A percentile compares a stretch with the other conserved stretches of the same genome.
These are phyloP conservation scores for Selenicereus undatus DNA, from an alignment of 148 eudicot genomes.

Conservation along the genomic window DNA sequence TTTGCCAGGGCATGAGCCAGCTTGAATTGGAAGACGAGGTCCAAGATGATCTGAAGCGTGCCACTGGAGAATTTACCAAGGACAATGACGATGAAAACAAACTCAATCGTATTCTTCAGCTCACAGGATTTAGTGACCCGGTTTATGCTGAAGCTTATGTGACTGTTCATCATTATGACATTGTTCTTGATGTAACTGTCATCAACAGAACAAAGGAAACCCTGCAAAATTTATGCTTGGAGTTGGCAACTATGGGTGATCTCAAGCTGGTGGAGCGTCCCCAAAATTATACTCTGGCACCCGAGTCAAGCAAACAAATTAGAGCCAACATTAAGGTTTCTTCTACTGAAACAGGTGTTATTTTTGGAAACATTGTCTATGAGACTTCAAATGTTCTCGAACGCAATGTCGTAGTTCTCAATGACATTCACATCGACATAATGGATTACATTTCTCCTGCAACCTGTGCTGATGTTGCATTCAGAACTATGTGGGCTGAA, in stretches of 20 bases:
- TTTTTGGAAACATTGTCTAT: conserved; percentile 90
- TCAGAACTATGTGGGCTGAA: conserved; percentile 96
- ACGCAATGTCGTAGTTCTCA: conserved; percentile 90
- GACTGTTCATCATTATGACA: conserved; percentile 98
- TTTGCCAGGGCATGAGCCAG: conserved; percentile 87
- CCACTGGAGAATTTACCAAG: conserved; percentile 85
- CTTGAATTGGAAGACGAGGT: conserved; percentile 96
- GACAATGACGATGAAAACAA: conserved; percentile 83
- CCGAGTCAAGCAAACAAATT: conserved; percentile 93
- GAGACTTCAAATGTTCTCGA: conserved; percentile 94
- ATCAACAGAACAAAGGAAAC: conserved; percentile 93
- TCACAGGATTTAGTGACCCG: conserved; percentile 93
- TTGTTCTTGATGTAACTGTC: conserved; percentile 94
- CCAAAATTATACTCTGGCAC: conserved; percentile 91
- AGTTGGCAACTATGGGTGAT: conserved; percentile 97
- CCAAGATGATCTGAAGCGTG: conserved; percentile 94
- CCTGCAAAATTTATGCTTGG: conserved; percentile 89
- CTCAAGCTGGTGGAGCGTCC: conserved; percentile 98
- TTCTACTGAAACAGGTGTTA: conserved; percentile 93
- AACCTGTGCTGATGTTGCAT: conserved; percentile 82
- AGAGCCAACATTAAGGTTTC: conserved; percentile 94
- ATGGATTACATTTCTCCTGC: conserved; percentile 99
- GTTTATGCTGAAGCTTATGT: conserved; percentile 98
- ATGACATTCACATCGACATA: conserved; percentile 96
- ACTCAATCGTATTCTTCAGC: conserved; percentile 89